A percentile compares a stretch with the other conserved stretches of the same genome.
phyloP scores from a whole-genome alignment of 352 stramenopile species.

The Stramenopiles sp. region DNA sequence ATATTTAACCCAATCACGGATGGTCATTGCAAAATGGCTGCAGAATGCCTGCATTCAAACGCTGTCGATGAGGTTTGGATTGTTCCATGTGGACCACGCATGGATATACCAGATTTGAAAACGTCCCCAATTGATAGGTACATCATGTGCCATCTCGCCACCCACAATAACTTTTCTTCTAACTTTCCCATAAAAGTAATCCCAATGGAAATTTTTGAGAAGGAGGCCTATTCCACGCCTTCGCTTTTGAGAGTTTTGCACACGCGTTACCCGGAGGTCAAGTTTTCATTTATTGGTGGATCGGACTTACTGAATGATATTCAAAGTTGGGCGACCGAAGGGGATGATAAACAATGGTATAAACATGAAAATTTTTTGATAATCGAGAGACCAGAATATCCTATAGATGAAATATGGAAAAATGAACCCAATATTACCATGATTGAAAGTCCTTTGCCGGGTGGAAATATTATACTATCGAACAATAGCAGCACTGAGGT shows the following conservation, averaged over 20 bases:
- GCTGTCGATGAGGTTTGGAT: constrained; percentile 16
- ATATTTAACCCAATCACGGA: constrained; percentile 15
- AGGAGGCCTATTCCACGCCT: background rate
- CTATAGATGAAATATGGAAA: background rate
- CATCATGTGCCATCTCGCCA: constrained; percentile 11
- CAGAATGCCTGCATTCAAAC: background rate
- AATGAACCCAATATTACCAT: background rate
- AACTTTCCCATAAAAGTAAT: constrained; percentile 12
- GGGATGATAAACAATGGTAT: constrained; percentile 3
- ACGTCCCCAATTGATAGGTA: constrained; percentile 5
- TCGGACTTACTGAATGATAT: background rate
- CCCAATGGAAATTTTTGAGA: constrained; percentile 11
- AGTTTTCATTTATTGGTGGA: constrained; percentile 10
- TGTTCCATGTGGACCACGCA: constrained; percentile 14
- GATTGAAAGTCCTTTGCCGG: background rate
- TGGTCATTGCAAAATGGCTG: constrained; percentile 13
- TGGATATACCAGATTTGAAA: constrained; percentile 12
- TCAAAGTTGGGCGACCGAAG: background rate
- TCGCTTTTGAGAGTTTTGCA: constrained; percentile 20
- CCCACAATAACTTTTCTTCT: constrained; percentile 1
- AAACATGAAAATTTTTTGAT: constrained; percentile 4
- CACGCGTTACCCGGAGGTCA: background rate
- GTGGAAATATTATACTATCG: background rate
- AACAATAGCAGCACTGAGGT: constrained; percentile 8
- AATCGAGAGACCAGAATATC: background rate